Evolutionary conservation across 1,284 basidiomycete genomes (phyloP).

Genomic region (Cutaneotrichosporon curvatum): DNA sequence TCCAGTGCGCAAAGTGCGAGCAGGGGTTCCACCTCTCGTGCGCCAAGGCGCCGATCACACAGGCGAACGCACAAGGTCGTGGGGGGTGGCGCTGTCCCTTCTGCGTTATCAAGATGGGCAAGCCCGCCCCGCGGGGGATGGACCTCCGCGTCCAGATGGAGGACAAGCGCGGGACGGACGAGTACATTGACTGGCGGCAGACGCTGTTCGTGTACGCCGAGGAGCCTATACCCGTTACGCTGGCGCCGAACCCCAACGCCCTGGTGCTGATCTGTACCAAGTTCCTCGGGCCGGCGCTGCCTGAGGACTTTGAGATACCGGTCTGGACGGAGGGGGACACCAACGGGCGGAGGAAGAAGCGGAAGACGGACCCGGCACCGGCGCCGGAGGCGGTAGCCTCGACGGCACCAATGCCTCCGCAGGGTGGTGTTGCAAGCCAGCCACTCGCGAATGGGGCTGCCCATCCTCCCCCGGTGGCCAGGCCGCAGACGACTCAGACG

Average conservation of each 20-base stretch:
- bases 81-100: constrained; percentile 38
- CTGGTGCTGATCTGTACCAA: constrained; percentile 6
- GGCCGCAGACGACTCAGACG: too few species aligned
- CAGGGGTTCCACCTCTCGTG: constrained; percentile 40
- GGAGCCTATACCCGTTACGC: constrained; percentile 14
- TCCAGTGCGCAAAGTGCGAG: constrained; percentile 34
- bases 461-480: too few species aligned
- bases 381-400: too few species aligned
- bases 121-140: constrained; percentile 23
- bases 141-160: constrained; percentile 33
- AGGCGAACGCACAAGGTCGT: constrained; percentile 5
- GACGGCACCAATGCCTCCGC: too few species aligned
- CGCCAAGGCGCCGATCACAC: constrained; percentile 25
- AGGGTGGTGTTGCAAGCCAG: too few species aligned
- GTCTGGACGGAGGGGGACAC: constrained; percentile 8
- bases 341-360: background rate
- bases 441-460: too few species aligned
- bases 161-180: constrained; percentile 31
- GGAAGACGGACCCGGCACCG: background rate
- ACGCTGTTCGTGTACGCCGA: constrained; percentile 30
- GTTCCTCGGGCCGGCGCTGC: constrained; percentile 9
- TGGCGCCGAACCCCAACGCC: constrained; percentile 8
- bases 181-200: constrained; percentile 36
- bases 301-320: constrained; percentile 14
- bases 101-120: constrained; percentile 37